Conservation (phyloP, 2,329 filamentous ascomycete genomes). For the Aureobasidium sp. region DNA sequence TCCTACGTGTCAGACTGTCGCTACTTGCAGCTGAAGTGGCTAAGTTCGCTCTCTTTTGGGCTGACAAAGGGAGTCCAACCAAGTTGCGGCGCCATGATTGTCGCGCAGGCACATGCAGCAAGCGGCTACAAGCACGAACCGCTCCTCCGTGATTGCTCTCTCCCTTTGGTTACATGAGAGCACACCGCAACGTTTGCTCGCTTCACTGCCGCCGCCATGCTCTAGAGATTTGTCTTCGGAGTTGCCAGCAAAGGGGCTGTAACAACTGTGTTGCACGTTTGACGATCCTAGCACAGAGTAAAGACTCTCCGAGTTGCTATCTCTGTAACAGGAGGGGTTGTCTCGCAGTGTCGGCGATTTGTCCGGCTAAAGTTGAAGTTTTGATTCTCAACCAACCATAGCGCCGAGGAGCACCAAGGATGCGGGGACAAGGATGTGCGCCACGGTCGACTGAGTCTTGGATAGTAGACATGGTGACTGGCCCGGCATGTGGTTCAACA, state of each 20-base stretch:
- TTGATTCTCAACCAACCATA: constrained; percentile 2
- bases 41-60: neutral
- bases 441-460: neutral
- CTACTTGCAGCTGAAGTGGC: neutral
- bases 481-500: neutral
- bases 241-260: neutral
- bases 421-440: constrained; percentile 2
- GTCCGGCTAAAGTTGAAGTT: constrained; percentile 8
- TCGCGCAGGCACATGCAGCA: constrained; percentile 2
- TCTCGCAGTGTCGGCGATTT: neutral
- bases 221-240: neutral
- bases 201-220: neutral
- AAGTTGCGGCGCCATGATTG: neutral
- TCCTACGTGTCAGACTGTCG: constrained; percentile 1
- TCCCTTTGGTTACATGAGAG: neutral
- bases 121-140: constrained; percentile 3
- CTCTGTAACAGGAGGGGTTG: neutral
- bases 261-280: neutral
- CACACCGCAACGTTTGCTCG: constrained; percentile 11
- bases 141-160: constrained; percentile 2
- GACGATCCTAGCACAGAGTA: neutral
- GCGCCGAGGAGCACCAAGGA: constrained; percentile 1
- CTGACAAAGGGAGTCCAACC: neutral
- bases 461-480: neutral
- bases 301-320: neutral